Conservation (phyloP, 2,329 filamentous ascomycete genomes). For the Polychaeton citri region DNA sequence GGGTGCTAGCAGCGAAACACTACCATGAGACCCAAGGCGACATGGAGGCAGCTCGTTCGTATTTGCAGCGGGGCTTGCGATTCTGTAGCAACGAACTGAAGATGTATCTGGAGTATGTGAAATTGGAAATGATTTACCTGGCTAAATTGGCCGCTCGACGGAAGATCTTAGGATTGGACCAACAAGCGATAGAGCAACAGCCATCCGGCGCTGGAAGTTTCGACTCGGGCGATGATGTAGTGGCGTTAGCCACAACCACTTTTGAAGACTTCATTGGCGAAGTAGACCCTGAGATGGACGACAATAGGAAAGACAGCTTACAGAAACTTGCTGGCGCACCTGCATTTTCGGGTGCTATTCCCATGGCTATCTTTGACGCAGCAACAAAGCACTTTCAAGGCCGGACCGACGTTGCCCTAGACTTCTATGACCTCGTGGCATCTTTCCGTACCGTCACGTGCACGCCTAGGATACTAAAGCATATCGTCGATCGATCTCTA, state of each 20-base stretch:
- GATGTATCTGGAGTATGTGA: constrained; percentile 82
- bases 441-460: constrained; percentile 55
- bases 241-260: constrained; percentile 45
- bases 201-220: constrained; percentile 22
- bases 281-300: constrained; percentile 40
- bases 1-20: constrained; percentile 70
- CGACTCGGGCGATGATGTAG: constrained; percentile 36
- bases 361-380: constrained; percentile 79
- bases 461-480: constrained; percentile 52
- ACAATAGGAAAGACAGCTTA: constrained; percentile 41
- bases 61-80: constrained; percentile 78
- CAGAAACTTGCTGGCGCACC: constrained; percentile 58
- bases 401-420: constrained; percentile 50
- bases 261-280: constrained; percentile 38
- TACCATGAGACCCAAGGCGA: constrained; percentile 69
- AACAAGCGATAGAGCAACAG: constrained; percentile 18
- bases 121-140: constrained; percentile 86
- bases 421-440: constrained; percentile 70
- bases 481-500: constrained; percentile 54
- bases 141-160: constrained; percentile 65
- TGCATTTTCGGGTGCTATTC: constrained; percentile 83
- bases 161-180: constrained; percentile 51
- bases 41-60: constrained; percentile 70
- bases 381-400: constrained; percentile 66
- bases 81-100: constrained; percentile 67